phyloP scores from a whole-genome alignment of 2,329 filamentous ascomycete genomes.

The Calonectria montana region DNA sequence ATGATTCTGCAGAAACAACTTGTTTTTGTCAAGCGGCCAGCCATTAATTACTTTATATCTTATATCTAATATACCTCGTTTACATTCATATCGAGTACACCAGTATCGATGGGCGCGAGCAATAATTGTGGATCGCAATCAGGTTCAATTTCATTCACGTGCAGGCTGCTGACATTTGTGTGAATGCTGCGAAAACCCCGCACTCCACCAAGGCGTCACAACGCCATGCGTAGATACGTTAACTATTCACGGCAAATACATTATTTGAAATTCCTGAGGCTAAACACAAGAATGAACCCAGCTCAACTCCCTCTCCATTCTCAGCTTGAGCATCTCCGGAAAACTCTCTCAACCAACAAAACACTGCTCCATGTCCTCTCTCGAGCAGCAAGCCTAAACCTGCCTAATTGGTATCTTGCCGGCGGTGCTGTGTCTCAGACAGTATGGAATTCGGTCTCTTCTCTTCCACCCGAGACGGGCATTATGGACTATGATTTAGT shows the following conservation, averaged over 20 bases:
- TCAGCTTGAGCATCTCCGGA: slow-evolving; percentile 39
- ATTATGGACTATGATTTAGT: slow-evolving; percentile 53
- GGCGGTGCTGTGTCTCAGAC: slow-evolving; percentile 51
- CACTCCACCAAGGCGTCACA: neutral
- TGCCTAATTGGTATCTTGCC: slow-evolving; percentile 52
- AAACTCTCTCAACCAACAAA: slow-evolving; percentile 40
- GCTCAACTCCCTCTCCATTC: slow-evolving; percentile 40
- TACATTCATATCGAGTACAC: too few species aligned
- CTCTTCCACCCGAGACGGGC: slow-evolving; percentile 44
- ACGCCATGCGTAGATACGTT: neutral
- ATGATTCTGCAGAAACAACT: neutral
- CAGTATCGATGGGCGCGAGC: too few species aligned
- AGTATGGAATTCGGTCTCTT: slow-evolving; percentile 50
- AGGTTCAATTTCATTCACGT: neutral
- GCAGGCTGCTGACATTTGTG: neutral
- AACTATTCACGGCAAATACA: neutral
- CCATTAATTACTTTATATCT: neutral
- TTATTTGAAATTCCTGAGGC: neutral
- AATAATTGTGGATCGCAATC: neutral
- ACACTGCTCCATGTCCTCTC: slow-evolving; percentile 44
- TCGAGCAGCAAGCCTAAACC: slow-evolving; percentile 38
- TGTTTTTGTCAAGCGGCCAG: too few species aligned
- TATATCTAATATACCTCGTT: too few species aligned
- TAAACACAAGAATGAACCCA: slow-evolving; percentile 2
- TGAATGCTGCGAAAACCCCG: neutral